Evolutionary conservation across 495 filamentous ascomycete species (phyloP).

Genomic region (Trichoderma parareesei): DNA sequence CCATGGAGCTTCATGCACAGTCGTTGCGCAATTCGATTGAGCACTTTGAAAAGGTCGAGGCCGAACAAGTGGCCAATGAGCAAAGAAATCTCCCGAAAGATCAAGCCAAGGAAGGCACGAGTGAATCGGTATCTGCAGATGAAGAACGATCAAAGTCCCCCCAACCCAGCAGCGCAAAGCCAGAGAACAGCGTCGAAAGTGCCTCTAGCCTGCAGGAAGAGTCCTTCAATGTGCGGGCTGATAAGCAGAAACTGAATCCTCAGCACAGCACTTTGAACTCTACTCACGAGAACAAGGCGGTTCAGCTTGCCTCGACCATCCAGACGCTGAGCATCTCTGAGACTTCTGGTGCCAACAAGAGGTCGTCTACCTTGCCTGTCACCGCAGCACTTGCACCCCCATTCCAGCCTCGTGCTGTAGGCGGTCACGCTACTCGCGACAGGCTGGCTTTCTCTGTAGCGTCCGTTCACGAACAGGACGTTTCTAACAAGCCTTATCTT

Average conservation of each 20-base stretch:
- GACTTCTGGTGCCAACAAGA: constrained; percentile 16
- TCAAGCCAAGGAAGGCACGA: not conserved
- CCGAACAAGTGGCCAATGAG: constrained; percentile 31
- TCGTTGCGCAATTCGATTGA: constrained; percentile 27
- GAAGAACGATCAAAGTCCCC: not conserved
- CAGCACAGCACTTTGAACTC: not conserved
- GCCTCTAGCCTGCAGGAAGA: not conserved
- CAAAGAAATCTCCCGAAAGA: not conserved
- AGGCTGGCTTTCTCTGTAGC: not conserved
- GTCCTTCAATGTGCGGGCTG: not conserved
- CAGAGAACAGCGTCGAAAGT: constrained; percentile 15
- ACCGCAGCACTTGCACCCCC: constrained; percentile 21
- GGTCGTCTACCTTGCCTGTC: constrained; percentile 16
- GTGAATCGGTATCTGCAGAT: constrained; percentile 11
- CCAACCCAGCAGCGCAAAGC: constrained; percentile 14
- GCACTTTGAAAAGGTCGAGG: constrained; percentile 30
- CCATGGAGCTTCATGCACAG: constrained; percentile 24
- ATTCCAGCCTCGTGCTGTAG: constrained; percentile 23
- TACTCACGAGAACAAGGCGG: not conserved
- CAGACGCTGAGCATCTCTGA: not conserved
- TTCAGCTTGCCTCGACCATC: not conserved
- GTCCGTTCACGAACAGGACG: not conserved
- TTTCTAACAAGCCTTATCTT: constrained; percentile 29
- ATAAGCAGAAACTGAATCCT: not conserved
- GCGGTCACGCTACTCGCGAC: not conserved